Evolutionary conservation across 148 eudicot genomes (phyloP), one percentile per base, ranked within the genome.

Genomic region (Silene conica): DNA sequence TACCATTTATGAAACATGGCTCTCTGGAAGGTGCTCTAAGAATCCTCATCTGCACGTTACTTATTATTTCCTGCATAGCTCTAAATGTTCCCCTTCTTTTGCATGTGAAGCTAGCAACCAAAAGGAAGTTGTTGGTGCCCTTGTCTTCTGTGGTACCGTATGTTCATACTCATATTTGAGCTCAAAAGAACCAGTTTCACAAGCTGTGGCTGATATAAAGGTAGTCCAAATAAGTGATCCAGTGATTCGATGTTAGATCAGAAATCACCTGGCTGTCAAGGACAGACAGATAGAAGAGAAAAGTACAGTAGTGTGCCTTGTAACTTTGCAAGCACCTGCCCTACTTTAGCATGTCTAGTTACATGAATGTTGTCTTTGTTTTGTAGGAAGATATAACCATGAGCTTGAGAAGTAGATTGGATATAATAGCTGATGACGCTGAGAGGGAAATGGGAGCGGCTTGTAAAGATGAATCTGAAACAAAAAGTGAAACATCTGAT

Each of bases 131-230:
- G 81, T 79, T 73, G 97, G 99, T 73, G 76, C 89, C 79, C 85
- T 95, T 41, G 73, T 74, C 60, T 80, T 86, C 63, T 75, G 87
- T 45, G 99, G 99, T 71, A 83, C 89, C n/a, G 84, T 95, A 28
- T 85, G 87, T 79, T 88, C 96, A 68, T 89, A 88, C 85, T 83
- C 97, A 64, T 92, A 92, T 82, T 78, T 85, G 82, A 90, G 83
- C 80, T 81, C 92, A 34, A 95, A 89, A 87, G 97, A 95, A 81
- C 85, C 91, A 31, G 46, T 86, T 82, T 88, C 97, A 60, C 93
- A 95, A 89, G 99, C 92, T 79, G 86, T 92, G 85, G 87, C 81
- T 80, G 93, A 95, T 77, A 85, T 95, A 72, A 95, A 90, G 99
- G 99, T 92, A 86, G 66, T 69, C 34, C 13, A 45, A 41, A 50